These are phyloP conservation scores for Pigoraptor vietnamica DNA, from an alignment of 78 protist species.

Conservation along the genomic window DNA sequence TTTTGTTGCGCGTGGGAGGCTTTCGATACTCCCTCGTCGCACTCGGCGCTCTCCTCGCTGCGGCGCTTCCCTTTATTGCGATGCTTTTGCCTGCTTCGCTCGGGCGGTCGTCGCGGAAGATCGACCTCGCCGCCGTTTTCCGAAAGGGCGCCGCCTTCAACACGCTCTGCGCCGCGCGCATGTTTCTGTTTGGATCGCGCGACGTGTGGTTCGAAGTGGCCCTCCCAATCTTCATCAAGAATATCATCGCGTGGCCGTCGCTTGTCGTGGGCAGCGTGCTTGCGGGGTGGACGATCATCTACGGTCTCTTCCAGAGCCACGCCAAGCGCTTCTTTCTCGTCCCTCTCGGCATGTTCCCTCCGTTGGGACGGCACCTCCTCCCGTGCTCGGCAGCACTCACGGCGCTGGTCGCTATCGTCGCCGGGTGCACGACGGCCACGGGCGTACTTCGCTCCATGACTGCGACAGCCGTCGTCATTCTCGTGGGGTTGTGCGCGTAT, in stretches of 20 bases:
- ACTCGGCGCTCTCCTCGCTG: neutral
- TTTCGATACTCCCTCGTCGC: neutral
- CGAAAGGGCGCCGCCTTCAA: neutral
- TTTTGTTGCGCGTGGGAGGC: neutral
- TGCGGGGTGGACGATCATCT: constrained; percentile 25
- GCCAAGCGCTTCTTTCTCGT: constrained; percentile 12
- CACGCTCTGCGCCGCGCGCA: constrained; percentile 33
- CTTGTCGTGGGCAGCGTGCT: constrained; percentile 1
- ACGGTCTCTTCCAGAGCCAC: constrained; percentile 28
- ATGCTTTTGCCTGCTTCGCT: neutral
- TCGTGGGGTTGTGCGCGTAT: constrained; percentile 1
- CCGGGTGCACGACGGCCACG: neutral
- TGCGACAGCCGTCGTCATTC: neutral
- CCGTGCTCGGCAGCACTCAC: neutral
- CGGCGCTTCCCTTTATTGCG: neutral
- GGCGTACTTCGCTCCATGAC: neutral
- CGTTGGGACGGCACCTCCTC: neutral
- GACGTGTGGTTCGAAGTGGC: constrained; percentile 55
- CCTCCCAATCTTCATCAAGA: neutral
- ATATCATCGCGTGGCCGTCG: neutral
- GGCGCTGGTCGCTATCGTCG: neutral
- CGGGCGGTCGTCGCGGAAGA: neutral
- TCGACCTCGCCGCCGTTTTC: neutral
- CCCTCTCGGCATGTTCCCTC: constrained; percentile 15
- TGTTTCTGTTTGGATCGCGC: constrained; percentile 38